Conservation (phyloP, 1,284 basidiomycete genomes). For the Grifola frondosa region DNA sequence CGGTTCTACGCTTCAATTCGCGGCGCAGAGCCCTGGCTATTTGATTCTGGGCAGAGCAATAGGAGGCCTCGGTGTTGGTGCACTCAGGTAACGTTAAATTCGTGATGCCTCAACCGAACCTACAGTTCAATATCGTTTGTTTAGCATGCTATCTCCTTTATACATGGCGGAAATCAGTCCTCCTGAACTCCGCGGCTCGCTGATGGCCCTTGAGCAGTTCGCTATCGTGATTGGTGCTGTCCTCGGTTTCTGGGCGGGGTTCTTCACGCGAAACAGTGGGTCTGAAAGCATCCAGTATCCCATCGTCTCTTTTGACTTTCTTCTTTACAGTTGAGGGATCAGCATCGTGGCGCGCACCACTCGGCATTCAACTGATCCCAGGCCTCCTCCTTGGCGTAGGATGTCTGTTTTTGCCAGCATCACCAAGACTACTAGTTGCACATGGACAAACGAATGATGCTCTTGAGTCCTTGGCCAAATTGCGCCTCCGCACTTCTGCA, state of each 20-base stretch:
- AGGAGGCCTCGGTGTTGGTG: constrained; percentile 79
- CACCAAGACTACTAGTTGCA: constrained; percentile 66
- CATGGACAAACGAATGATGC: constrained; percentile 48
- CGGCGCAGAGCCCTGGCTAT: constrained; percentile 52
- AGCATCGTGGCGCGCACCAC: constrained; percentile 74
- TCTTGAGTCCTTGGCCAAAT: constrained; percentile 46
- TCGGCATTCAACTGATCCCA: constrained; percentile 70
- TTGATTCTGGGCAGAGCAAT: constrained; percentile 69
- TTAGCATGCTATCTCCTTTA: constrained; percentile 72
- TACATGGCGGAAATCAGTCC: constrained; percentile 85
- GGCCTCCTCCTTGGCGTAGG: constrained; percentile 65
- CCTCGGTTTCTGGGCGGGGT: constrained; percentile 80
- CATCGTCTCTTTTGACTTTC: not conserved
- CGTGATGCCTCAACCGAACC: not conserved
- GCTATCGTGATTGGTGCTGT: constrained; percentile 78
- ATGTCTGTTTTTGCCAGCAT: constrained; percentile 66
- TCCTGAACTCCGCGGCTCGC: constrained; percentile 77
- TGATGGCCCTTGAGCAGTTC: constrained; percentile 78
- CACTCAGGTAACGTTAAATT: constrained; percentile 51
- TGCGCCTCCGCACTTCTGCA: constrained; percentile 44
- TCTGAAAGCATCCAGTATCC: no score
- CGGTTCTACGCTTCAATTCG: constrained; percentile 69
- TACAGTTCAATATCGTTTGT: not conserved
- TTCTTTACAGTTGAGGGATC: constrained; percentile 49
- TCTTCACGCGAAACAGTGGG: constrained; percentile 64